Percentiles rank a stretch among this genome's conserved stretches.
Conservation (phyloP, 78 protist genomes). For the Dictyostelium brefeldianum region DNA sequence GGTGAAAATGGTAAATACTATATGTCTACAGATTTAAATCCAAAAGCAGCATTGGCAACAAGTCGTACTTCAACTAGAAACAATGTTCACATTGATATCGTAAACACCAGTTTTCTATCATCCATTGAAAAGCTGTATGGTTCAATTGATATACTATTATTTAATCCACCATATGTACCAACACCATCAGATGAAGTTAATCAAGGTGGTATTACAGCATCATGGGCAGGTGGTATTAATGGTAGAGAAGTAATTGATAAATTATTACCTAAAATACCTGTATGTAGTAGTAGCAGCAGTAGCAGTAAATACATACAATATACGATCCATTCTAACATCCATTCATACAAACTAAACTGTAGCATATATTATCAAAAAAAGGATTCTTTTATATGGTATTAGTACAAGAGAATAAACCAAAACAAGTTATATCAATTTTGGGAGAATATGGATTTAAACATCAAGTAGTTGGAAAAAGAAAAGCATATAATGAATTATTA, state of each 20-base stretch:
- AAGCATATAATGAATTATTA: conserved; percentile 43
- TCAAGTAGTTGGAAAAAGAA: conserved; percentile 48
- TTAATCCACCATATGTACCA: conserved; percentile 92
- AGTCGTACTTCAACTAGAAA: conserved; percentile 34
- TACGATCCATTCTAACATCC: too few species aligned
- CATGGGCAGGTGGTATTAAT: conserved; percentile 85
- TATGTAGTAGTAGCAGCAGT: too few species aligned
- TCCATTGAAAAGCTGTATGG: conserved; percentile 51
- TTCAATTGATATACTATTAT: conserved; percentile 76
- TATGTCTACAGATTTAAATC: conserved; percentile 74
- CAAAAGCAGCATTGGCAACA: conserved; percentile 45
- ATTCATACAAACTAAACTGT: too few species aligned
- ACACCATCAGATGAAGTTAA: conserved; percentile 80
- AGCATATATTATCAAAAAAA: conserved; percentile 57
- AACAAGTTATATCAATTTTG: conserved; percentile 47
- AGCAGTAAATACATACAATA: too few species aligned
- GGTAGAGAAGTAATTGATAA: conserved; percentile 79
- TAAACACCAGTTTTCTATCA: conserved; percentile 37
- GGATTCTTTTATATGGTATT: conserved; percentile 77
- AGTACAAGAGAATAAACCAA: conserved; percentile 81
- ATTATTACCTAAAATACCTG: conserved; percentile 70
- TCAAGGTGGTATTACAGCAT: conserved; percentile 77
- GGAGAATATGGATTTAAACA: conserved; percentile 24
- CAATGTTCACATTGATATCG: conserved; percentile 39
- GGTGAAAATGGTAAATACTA: conserved; percentile 16